Conservation (phyloP, 331 rosid species). For the Saraca asoca region DNA sequence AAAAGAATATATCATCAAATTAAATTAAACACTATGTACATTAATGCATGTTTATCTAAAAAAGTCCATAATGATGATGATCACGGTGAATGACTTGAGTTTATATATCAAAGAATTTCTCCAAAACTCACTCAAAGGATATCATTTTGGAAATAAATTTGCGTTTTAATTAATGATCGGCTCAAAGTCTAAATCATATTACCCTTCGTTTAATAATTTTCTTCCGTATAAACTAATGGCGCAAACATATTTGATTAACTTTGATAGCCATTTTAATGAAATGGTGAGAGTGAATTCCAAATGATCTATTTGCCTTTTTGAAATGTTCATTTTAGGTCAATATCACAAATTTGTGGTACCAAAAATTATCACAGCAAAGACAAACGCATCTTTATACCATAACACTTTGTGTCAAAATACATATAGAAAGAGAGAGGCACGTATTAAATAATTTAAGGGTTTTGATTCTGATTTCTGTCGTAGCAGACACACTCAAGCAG, state of each 20-base stretch:
- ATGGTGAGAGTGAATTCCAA: not conserved
- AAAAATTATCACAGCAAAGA: slow-evolving; percentile 16
- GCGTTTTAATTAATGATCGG: too few relatives aligned
- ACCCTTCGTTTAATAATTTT: not conserved
- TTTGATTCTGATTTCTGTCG: slow-evolving; percentile 5
- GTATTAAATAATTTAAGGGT: slow-evolving; percentile 20
- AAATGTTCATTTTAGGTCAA: not conserved
- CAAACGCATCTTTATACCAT: slow-evolving; percentile 17
- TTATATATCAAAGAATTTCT: too few relatives aligned
- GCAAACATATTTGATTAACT: not conserved
- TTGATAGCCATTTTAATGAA: not conserved
- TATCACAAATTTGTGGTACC: slow-evolving; percentile 8
- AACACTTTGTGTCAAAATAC: slow-evolving; percentile 4
- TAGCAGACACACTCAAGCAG: slow-evolving; percentile 12
- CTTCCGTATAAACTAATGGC: not conserved
- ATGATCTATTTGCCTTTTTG: not conserved
- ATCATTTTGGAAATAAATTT: too few relatives aligned
- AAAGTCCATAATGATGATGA: too few relatives aligned
- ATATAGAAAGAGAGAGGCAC: slow-evolving; percentile 8
- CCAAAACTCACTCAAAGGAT: too few relatives aligned
- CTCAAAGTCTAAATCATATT: too few relatives aligned
- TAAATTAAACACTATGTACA: too few relatives aligned
- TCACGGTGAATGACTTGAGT: too few relatives aligned
- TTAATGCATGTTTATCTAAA: too few relatives aligned
- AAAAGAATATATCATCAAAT: too few relatives aligned